A percentile compares a stretch with the other conserved stretches of the same genome.
These are phyloP conservation scores for Phaeophleospora eucalypticola DNA, from an alignment of 2,329 filamentous ascomycete species.

Conservation along the genomic window DNA sequence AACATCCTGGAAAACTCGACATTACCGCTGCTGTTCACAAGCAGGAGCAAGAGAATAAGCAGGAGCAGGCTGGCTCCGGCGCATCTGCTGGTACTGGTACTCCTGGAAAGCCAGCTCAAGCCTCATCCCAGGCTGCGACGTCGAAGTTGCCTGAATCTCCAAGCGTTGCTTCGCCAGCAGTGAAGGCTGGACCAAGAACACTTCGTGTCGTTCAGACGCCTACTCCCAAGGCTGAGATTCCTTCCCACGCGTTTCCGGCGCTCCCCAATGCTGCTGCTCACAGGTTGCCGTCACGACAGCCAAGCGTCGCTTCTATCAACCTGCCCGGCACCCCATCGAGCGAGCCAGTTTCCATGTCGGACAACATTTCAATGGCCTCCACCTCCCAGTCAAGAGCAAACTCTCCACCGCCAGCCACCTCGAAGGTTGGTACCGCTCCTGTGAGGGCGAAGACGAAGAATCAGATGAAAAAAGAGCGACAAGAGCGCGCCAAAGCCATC, in stretches of 20 bases:
- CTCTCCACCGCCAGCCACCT: slow-evolving; percentile 59
- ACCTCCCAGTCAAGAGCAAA: slow-evolving; percentile 67
- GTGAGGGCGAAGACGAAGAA: slow-evolving; percentile 70
- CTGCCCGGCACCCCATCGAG: slow-evolving; percentile 69
- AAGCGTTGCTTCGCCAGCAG: slow-evolving; percentile 43
- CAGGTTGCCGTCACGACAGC: slow-evolving; percentile 48
- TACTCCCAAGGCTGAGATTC: slow-evolving; percentile 55
- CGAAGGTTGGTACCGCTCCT: slow-evolving; percentile 64
- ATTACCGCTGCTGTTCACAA: slow-evolving; percentile 39
- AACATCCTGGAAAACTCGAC: slow-evolving; percentile 47
- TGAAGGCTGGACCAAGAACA: slow-evolving; percentile 57
- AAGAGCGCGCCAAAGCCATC: slow-evolving; percentile 40
- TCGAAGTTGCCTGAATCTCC: slow-evolving; percentile 53
- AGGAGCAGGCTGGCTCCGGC: slow-evolving; percentile 21
- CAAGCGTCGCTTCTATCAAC: slow-evolving; percentile 55
- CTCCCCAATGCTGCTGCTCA: slow-evolving; percentile 31
- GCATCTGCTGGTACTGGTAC: slow-evolving; percentile 38
- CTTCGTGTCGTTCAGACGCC: slow-evolving; percentile 62
- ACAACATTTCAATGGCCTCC: slow-evolving; percentile 70
- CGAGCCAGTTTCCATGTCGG: slow-evolving; percentile 62
- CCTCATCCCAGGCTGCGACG: slow-evolving; percentile 49
- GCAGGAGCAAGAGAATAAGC: slow-evolving; percentile 10
- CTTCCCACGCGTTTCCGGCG: slow-evolving; percentile 39
- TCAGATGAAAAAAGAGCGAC: slow-evolving; percentile 66
- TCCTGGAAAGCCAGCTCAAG: slow-evolving; percentile 5